Percentiles rank a stretch among this genome's conserved stretches.
Evolutionary conservation across 2,329 filamentous ascomycete genomes (phyloP).

Genomic region (Neurospora sp.): DNA sequence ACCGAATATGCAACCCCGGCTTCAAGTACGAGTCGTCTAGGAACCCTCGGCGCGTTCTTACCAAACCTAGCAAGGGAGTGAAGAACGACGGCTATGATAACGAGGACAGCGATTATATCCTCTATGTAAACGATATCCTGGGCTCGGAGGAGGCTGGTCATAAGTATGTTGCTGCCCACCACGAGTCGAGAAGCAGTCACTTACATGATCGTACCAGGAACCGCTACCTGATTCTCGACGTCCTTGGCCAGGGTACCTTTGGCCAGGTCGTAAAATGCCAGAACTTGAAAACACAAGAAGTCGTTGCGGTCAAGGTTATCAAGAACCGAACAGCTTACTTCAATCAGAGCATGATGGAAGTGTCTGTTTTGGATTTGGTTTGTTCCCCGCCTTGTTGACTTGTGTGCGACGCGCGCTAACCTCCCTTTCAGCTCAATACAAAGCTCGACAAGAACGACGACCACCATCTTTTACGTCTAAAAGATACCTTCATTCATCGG

Average conservation of each 20-base stretch:
- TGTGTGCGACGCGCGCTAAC: slow-evolving; percentile 19
- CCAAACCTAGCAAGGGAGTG: slow-evolving; percentile 94
- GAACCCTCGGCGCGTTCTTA: slow-evolving; percentile 89
- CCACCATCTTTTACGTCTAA: slow-evolving; percentile 85
- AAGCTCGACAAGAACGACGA: slow-evolving; percentile 99
- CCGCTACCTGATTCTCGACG: slow-evolving; percentile 92
- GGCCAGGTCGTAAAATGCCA: slow-evolving; percentile 99
- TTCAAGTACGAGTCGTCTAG: slow-evolving; percentile 99
- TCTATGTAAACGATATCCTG: slow-evolving; percentile 97
- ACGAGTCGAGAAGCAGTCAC: slow-evolving; percentile 6
- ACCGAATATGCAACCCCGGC: slow-evolving; percentile 93
- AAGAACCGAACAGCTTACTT: slow-evolving; percentile 99
- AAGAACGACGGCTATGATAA: slow-evolving; percentile 99
- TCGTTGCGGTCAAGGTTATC: slow-evolving; percentile 97
- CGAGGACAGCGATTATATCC: slow-evolving; percentile 97
- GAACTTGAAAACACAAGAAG: slow-evolving; percentile 95
- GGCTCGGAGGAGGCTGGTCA: slow-evolving; percentile 96
- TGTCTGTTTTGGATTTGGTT: slow-evolving; percentile 91
- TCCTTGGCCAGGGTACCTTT: slow-evolving; percentile 93
- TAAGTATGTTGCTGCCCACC: slow-evolving; percentile 51
- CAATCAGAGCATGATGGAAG: slow-evolving; percentile 99
- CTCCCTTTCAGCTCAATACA: slow-evolving; percentile 64
- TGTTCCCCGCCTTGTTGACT: slow-evolving; percentile 18
- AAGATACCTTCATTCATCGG: slow-evolving; percentile 96
- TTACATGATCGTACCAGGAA: slow-evolving; percentile 45